Conservation (phyloP, 1,139 yeast species). For the Candida mesenterica region DNA sequence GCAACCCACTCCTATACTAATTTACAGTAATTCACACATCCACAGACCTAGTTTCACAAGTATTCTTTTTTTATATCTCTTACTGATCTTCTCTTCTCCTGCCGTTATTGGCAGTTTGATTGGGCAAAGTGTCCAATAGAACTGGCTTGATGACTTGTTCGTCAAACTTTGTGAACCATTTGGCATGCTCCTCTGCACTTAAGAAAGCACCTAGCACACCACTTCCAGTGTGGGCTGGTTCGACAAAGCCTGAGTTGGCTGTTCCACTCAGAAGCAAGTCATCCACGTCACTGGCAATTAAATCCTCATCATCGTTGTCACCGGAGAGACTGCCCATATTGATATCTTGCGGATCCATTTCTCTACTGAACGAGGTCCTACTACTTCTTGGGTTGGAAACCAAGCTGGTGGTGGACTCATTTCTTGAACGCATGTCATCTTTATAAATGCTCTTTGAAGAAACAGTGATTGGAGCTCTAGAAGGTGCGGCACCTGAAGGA, state of each 20-base stretch:
- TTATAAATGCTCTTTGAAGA: constrained; percentile 13
- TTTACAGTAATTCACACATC: neutral
- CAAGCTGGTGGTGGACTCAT: constrained; percentile 27
- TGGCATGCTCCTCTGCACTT: constrained; percentile 73
- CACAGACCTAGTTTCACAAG: too few relatives aligned
- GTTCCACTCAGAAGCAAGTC: constrained; percentile 28
- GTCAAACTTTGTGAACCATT: constrained; percentile 92
- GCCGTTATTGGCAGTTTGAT: constrained; percentile 4
- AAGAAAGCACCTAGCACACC: constrained; percentile 45
- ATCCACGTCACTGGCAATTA: constrained; percentile 39
- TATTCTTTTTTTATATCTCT: too few relatives aligned
- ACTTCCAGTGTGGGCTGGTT: constrained; percentile 9
- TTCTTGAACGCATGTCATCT: constrained; percentile 25
- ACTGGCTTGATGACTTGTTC: constrained; percentile 97
- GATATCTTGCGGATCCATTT: constrained; percentile 8
- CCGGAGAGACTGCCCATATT: constrained; percentile 4
- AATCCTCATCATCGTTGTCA: constrained; percentile 36
- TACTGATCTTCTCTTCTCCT: constrained; percentile 8
- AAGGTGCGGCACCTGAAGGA: constrained; percentile 12
- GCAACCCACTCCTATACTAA: neutral
- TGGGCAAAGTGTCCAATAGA: constrained; percentile 54
- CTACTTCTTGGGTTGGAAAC: constrained; percentile 15
- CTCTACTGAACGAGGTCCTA: constrained; percentile 5
- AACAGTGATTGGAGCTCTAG: constrained; percentile 12
- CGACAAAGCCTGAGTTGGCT: neutral